Base-by-base conservation (phyloP, 768 basidiomycete genomes). In the Lanmaoa pseudosensibilis region DNA sequence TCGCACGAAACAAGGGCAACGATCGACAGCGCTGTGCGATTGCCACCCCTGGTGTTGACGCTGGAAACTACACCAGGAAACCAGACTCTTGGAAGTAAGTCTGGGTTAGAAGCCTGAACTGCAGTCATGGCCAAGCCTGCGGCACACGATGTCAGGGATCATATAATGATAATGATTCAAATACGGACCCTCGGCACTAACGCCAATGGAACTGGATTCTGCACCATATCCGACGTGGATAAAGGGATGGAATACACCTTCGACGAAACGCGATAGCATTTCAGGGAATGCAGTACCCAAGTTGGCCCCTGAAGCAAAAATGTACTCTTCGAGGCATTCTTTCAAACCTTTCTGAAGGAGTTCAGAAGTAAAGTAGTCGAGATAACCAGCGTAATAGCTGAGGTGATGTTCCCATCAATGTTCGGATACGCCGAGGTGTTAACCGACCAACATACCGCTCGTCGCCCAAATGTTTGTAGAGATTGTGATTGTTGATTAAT, bases 151-250 rank as follows among this genome's bases (percentile, higher is more conserved):
- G 23, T 70, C 73, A 53, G 73, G 11, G 4, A n/a, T 27, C 72
- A 33, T 70, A 63, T 2, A 30, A 48, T 15, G 77, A 54, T 80
- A 80, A 18, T 82, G 57, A 54, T 75, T 9, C 9, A 34, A 13
- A 32, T 32, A 54, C 59, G 23, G 51, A 86, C 87, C 88, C 74
- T 90, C 87, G 2, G 81, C 82, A 2, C 82, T 68, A 46, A 87
- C 67, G 0, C 86, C 87, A 8, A 81, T 78, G 21, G 85, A 54
- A 15, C 77, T 74, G 56, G 88, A 88, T 65, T 89, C 88, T 4
- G 79, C 68, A 4, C 86, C 87, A 67, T 82, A 81, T 15, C 84
- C 87, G 3, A 73, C 60, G 60, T 88, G 84, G 44, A 90, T 88
- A 39, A 88, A 53, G 0, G 87, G 83, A 61, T 90, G 88, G 5